Conservation (phyloP, 2,329 filamentous ascomycete species). For the Saccharata proteae region DNA sequence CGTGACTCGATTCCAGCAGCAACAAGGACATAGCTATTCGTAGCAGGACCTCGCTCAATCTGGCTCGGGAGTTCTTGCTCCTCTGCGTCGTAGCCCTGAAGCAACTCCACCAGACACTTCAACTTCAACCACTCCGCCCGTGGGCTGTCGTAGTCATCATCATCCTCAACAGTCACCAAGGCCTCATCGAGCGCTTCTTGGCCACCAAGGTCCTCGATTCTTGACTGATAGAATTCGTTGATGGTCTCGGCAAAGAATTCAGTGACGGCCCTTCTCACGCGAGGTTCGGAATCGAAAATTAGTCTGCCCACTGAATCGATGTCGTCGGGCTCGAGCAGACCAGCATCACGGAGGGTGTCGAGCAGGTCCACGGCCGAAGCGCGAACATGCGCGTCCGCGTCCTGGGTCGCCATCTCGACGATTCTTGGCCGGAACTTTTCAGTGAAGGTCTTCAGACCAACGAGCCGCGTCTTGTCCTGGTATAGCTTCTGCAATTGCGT, state of each 20-base stretch:
- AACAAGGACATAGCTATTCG: conserved; percentile 40
- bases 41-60: conserved; percentile 29
- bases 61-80: conserved; percentile 43
- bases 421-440: conserved; percentile 79
- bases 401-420: conserved; percentile 83
- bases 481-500: conserved; percentile 73
- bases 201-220: conserved; percentile 74
- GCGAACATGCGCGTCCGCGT: conserved; percentile 70
- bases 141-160: conserved; percentile 62
- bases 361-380: conserved; percentile 71
- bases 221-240: conserved; percentile 65
- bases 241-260: conserved; percentile 85
- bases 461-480: conserved; percentile 65
- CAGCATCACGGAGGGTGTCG: conserved; percentile 68
- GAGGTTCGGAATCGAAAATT: conserved; percentile 75
- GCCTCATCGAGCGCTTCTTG: conserved; percentile 64
- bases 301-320: conserved; percentile 79
- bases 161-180: conserved; percentile 57
- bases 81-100: conserved; percentile 69
- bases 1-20: conserved; percentile 62
- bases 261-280: conserved; percentile 78
- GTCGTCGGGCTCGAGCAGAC: conserved; percentile 81
- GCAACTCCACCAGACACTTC: conserved; percentile 76
- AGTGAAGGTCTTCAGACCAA: conserved; percentile 73
- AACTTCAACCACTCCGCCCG: conserved; percentile 79